These are phyloP conservation scores for Plectosphaerella cucumerina DNA, from an alignment of 2,329 filamentous ascomycete species.

Conservation along the genomic window DNA sequence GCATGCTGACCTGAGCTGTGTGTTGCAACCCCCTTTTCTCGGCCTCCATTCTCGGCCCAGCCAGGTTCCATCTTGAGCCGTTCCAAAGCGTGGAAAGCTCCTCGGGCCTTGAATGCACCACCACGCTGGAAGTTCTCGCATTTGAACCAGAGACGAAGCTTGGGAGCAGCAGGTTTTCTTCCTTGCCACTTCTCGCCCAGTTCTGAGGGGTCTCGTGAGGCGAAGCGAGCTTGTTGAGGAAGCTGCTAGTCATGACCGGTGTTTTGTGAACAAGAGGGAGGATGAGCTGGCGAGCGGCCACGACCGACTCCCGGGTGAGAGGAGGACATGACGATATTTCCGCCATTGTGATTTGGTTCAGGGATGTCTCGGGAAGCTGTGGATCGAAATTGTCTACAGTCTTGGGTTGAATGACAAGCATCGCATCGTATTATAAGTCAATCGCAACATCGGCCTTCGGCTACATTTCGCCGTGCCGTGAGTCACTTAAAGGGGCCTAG, in stretches of 20 bases:
- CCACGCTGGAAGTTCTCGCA: slow-evolving; percentile 90
- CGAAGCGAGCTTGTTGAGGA: slow-evolving; percentile 71
- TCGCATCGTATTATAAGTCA: no score
- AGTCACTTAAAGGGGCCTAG: no score
- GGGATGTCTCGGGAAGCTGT: no score
- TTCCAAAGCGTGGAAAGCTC: slow-evolving; percentile 82
- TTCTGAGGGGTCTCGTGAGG: slow-evolving; percentile 57
- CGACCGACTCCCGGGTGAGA: slow-evolving; percentile 68
- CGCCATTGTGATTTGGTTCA: slow-evolving; percentile 37
- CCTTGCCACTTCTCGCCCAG: slow-evolving; percentile 53
- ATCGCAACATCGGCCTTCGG: no score
- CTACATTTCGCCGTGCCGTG: no score
- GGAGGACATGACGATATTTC: slow-evolving; percentile 52
- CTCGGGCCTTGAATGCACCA: slow-evolving; percentile 88
- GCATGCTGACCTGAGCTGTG: slow-evolving; percentile 73
- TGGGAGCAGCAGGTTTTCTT: slow-evolving; percentile 56
- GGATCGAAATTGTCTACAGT: no score
- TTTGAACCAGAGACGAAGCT: slow-evolving; percentile 82
- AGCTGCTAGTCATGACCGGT: slow-evolving; percentile 75
- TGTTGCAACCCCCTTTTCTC: slow-evolving; percentile 72
- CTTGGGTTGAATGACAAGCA: no score
- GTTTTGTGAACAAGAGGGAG: slow-evolving; percentile 75
- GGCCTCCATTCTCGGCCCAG: slow-evolving; percentile 55
- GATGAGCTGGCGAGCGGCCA: slow-evolving; percentile 69
- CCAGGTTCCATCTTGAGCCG: slow-evolving; percentile 60